Base-by-base conservation (phyloP, 495 filamentous ascomycete genomes). In the Aspergillus haitiensis region DNA sequence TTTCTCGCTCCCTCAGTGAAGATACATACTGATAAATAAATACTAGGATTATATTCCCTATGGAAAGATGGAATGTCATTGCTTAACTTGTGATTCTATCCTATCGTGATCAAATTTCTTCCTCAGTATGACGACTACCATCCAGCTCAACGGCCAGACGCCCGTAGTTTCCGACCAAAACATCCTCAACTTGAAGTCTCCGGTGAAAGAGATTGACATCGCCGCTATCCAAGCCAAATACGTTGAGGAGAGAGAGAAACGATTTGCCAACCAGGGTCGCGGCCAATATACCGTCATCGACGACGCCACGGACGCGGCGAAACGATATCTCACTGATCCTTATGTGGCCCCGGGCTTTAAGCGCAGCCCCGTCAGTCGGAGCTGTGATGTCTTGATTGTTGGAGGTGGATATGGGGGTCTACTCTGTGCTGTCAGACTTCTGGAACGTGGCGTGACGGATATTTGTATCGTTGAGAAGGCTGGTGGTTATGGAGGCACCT, bases 401-500 rank as follows among this genome's bases (percentile, higher is more conserved):
- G 54, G 54, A 8, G 54, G 39, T 27, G 54, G 54, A 15, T 46
- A 46, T n/a, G 39, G 40, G 11, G 55, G 55, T 12, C 11, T 35
- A 7, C 40, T 57, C 6, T 47, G 40, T 12, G 55, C 55, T 4
- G 55, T 57, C 6, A 18, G 42, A 2, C 40, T 57, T 3, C n/a
- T 15, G n/a, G 13, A 57, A 31, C 1, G 12, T 7, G 42, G 42
- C 27, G 16, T 57, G 4, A 48, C 18, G 7, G 18, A 57, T 32
- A 15, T 48, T 36, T 31, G 40, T 8, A 57, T 57, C n/a, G 64
- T 81, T 55, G 82, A 86, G 49, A 66, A 70, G 13, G 82, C 73
- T 0, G 72, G 67, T 31, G 77, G 69, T 6, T 74, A 81, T 50
- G 82, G 82, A 2, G 83, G 83, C 0, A 81, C 79, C 12, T 84